Evolutionary conservation across 805 yeast species (phyloP), one percentile per base, ranked within the genome.

Genomic region (Helenozyma rhizophorensis): DNA sequence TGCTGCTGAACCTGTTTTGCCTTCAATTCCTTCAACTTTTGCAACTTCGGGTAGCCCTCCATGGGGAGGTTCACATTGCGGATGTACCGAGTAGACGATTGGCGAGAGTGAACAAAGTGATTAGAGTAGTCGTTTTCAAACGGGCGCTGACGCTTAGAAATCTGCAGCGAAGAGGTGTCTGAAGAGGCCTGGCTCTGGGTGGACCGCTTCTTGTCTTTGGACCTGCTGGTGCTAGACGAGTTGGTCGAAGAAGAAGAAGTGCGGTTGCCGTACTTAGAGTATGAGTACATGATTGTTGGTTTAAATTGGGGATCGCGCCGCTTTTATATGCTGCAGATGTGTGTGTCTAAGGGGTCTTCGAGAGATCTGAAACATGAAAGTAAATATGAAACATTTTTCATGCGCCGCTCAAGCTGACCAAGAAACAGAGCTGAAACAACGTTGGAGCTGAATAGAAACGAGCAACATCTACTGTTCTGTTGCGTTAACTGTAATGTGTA

Each of bases 11-110:
- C 64, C 48, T 85, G 90, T 30, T 62, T 56, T 32, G 65, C 68
- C 48, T 89, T 89, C 47, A 87, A 62, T 24, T 71, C 69, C 42
- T 82, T 79, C 21, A 89, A 60, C 44, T 68, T 70, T 44, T 80
- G 84, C 12, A 89, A 65, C 51, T 84, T 84, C 2, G 97, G 97
- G 44, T 89, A 89, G 2, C 97, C 97, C 33, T 76, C 82, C 1
- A 82, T 75, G 1, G 89, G 80, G 35, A 76, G 72, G 21, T 66
- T 62, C 1, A 76, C 66, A 54, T 89, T 89, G 33, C 81, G 68
- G 15, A 89, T 76, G 47, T 71, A 76, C 15, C 61, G 63, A 28
- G 76, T 78, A 1, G 96, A 94, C 4, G 74, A 55, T 6, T 65
- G 59, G 0, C 80, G 81, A 0, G 80, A 63, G 45, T 80, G 84